Evolutionary conservation across 176 grass and related monocot genomes (phyloP), one percentile per base, ranked within the genome.

Genomic region (Lolium multiflorum): DNA sequence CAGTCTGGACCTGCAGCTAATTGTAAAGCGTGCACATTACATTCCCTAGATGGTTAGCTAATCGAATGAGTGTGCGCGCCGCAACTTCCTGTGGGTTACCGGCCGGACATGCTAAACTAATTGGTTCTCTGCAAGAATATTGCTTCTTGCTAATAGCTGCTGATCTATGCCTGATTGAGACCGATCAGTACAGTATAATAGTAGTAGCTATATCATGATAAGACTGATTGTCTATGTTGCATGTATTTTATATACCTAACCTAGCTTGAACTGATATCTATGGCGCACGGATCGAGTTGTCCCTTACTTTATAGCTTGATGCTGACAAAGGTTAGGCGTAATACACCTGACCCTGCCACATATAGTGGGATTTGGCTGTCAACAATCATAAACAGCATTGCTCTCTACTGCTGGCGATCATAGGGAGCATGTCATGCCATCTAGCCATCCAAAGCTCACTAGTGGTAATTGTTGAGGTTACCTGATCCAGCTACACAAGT

Each of bases 281-380:
- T 35, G 31, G 31, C 31, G 31, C 2, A 35, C 31, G 31, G 31
- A 35, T 35, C 31, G 31, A 35, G 31, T 35, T 35, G 31, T 35
- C 31, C 31, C 31, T 35, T 35, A 62, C 78, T 82, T 85, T 71
- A 78, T 35, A 1, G 60, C 18, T 46, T 15, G 60, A 60, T 31
- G 11, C 43, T 21, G 51, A 37, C 43, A 63, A 63, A 52, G 26
- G 51, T 74, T 57, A 52, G 43, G 44, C 44, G 4, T 52, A 6
- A 35, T 17, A 17, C 39, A 77, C 50, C 26, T 81, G 41, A n/a
- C 31, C 41, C 20, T 7, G 21, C 46, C 6, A 6, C 64, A 18
- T 17, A 25, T 9, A 64, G 20, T 11, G 49, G n/a, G 11, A 48
- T 67, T n/a, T 39, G 1, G 1, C 9, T 70, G 13, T n/a, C 62